Conservation (phyloP, 116 monocot genomes). For the Papilionanthe hybrid region DNA sequence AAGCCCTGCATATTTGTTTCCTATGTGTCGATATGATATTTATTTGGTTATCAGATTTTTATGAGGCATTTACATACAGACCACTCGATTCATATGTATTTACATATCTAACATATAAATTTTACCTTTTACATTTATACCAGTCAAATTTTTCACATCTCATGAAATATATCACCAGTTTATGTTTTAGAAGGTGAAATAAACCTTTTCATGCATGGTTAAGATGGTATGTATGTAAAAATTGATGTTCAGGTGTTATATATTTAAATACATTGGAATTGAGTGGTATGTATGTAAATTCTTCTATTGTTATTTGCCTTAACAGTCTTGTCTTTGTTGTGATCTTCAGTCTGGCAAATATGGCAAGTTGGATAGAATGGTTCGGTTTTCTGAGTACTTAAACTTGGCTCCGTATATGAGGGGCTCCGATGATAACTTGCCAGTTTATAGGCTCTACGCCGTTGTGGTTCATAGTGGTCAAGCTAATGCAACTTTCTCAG, state of each 20-base stretch:
- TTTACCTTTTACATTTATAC: too few relatives aligned
- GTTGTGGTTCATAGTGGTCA: conserved; percentile 74
- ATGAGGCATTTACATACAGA: too few relatives aligned
- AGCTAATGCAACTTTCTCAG: conserved; percentile 84
- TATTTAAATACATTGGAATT: too few relatives aligned
- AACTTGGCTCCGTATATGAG: conserved; percentile 66
- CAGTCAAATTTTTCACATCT: too few relatives aligned
- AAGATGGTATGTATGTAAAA: too few relatives aligned
- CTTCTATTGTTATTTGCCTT: background rate
- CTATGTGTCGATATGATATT: background rate
- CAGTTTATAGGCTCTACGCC: conserved; percentile 72
- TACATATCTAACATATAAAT: too few relatives aligned
- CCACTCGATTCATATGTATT: too few relatives aligned
- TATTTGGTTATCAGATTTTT: background rate
- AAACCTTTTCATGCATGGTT: too few relatives aligned
- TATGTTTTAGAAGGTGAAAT: too few relatives aligned
- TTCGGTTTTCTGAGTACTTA: conserved; percentile 60
- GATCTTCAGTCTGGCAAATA: conserved; percentile 71
- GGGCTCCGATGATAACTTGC: conserved; percentile 45
- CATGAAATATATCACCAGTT: too few relatives aligned
- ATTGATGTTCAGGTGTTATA: too few relatives aligned
- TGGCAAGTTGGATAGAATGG: conserved; percentile 74
- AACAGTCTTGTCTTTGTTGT: background rate
- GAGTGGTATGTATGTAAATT: too few relatives aligned
- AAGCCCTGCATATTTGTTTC: background rate